Conservation (phyloP, 371 early-diverging fungal species). For the Chytridiales sp. region DNA sequence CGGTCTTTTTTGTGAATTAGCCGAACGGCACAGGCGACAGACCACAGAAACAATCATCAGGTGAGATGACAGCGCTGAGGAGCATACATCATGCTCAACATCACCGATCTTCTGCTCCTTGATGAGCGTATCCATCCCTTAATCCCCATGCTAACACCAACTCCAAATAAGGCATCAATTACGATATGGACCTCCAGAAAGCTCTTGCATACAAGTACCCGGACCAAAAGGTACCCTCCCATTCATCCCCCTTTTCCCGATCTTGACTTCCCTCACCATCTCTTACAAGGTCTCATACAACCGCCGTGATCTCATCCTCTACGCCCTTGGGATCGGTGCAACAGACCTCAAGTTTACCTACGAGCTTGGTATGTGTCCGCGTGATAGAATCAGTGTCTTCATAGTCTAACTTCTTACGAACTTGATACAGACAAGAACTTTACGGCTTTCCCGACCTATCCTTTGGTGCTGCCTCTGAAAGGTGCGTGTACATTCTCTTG, state of each 20-base stretch:
- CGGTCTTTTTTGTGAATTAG: no score
- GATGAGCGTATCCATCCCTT: no score
- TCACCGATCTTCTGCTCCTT: no score
- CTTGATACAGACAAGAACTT: conserved; percentile 58
- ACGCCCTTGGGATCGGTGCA: conserved; percentile 67
- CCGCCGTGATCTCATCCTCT: conserved; percentile 66
- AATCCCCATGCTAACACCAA: no score
- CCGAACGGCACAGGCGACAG: no score
- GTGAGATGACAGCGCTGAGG: no score
- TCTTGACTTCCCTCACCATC: no score
- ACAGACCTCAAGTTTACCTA: conserved; percentile 64
- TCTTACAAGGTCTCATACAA: conserved; percentile 65
- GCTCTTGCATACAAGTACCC: conserved; percentile 51
- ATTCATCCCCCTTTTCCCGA: neutral
- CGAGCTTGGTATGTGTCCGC: conserved; percentile 54
- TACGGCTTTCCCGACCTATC: conserved; percentile 70
- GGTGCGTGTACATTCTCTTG: conserved; percentile 12
- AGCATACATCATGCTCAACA: no score
- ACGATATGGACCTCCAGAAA: conserved; percentile 47
- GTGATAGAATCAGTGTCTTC: neutral
- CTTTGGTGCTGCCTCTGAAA: conserved; percentile 60
- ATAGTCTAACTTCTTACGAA: neutral
- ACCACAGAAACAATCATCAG: no score
- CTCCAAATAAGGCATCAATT: neutral
- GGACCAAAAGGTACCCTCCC: conserved; percentile 28